Base-by-base conservation (phyloP, 192 early-diverging fungal genomes). In the Pilobolus umbonatus region DNA sequence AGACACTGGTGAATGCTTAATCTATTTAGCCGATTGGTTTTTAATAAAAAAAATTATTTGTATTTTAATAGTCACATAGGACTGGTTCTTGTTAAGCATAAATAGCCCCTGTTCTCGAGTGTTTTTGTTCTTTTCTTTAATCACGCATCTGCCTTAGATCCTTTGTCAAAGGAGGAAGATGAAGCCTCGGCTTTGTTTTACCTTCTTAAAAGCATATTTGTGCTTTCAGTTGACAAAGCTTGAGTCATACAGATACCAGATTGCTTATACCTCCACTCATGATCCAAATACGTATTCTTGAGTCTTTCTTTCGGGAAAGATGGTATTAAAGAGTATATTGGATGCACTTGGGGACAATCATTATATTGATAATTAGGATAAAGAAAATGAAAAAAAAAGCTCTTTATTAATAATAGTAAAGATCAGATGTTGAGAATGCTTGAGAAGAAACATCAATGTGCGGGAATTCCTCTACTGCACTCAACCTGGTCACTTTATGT, bases 241-340 rank as follows among this genome's bases (percentile, higher is more conserved):
- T 59, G 57, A 59, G 57, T 59, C 57, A 59, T 59, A 36, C 57
- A 47, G 57, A 59, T 59, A 59, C 57, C 14, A 59, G 57, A 59
- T 29, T 59, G 35, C 57, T 10, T 48, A 25, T 59, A 59, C 57
- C 57, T 59, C 57, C 57, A 59, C 38, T 38, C 29, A 30, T 17
- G 31, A 10, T 45, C 40, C 24, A 34, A 19, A 10, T n/a, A 25
- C 2, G 32, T 32, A 34, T 8, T 22, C 12, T 34, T 11, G 25
- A 31, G 15, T 6, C 17, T 44, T 21, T 35, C 8, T 34, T 45
- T 44, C 30, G 22, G 38, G 6, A 55, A 21, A 8, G 34, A 22
- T 4, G 6, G 17, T 31, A 14, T 9, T 28, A 24, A 44, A 25
- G 7, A 29, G 5, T 48, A 59, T 36, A 29, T 25, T 48, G 57